Base-by-base conservation (phyloP, 129 eudicot species). In the Gnaphalium uliginosum region DNA sequence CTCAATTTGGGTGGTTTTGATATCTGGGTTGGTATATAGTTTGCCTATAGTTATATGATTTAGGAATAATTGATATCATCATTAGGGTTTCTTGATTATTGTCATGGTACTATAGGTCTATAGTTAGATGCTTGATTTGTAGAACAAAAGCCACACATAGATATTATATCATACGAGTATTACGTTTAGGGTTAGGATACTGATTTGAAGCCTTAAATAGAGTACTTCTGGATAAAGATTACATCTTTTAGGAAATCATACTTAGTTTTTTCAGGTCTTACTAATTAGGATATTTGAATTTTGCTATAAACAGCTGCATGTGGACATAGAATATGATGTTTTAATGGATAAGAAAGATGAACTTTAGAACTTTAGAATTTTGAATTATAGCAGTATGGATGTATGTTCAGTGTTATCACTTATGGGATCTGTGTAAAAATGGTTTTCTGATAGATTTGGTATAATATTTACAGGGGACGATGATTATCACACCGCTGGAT, bases 401-500 rank as follows among this genome's bases (percentile, higher is more conserved):
- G 32, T 27, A 30, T n/a, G n/a, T 76, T 33, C 15, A 35, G 10
- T 48, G 22, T 4, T 25, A 46, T 3, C 30, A 33, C 43, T 25
- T 3, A 66, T 43, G 13, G 41, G 30, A 22, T 63, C 53, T 13
- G 73, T 43, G 24, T 2, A 26, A 53, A 78, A 63, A 23, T 10
- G 17, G 30, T 79, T 41, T 64, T 53, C 83, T 84, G 43, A 87
- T 82, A 43, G 24, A 59, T 25, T 66, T 46, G 50, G 35, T 46
- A 32, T 77, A 63, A 73, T 71, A 33, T 56, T 76, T 84, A 63
- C 88, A 93, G 96, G 98, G 19, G 96, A 90, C 41, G 87, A 82
- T 81, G 98, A 90, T 32, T 83, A 84, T 69, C 84, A 75, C 61
- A 67, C 84, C 18, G 85, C 86, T 6, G 78, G 86, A 53, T 83